Percentiles rank a stretch among this genome's conserved stretches.
Evolutionary conservation across 345 rosid genomes (phyloP).

Genomic region (Euphorbia tirucalli): DNA sequence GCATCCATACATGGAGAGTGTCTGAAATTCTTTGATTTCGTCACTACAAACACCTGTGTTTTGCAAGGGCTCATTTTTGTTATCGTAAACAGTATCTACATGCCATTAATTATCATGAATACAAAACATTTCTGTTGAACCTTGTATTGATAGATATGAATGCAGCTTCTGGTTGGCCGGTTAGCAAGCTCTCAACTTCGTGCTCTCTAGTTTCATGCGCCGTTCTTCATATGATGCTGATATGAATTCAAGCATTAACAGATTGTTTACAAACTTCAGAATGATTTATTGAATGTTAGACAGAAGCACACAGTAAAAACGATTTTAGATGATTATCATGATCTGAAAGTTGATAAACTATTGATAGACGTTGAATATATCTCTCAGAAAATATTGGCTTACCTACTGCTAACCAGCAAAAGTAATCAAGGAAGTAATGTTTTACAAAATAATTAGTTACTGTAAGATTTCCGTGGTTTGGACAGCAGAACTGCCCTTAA

Average conservation of each 20-base stretch:
- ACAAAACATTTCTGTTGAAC: background rate
- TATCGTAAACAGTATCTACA: background rate
- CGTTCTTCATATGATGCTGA: slow-evolving; percentile 88
- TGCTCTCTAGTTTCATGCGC: slow-evolving; percentile 39
- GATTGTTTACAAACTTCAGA: background rate
- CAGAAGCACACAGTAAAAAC: background rate
- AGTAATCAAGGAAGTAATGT: too few species aligned
- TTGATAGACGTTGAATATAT: background rate
- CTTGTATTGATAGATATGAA: background rate
- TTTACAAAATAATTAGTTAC: too few species aligned
- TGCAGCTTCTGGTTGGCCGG: background rate
- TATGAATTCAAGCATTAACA: slow-evolving; percentile 3
- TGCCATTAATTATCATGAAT: background rate
- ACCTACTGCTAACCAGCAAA: background rate
- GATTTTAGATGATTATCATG: background rate
- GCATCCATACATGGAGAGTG: too few species aligned
- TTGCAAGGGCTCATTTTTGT: background rate
- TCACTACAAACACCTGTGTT: too few species aligned
- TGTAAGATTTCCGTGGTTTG: too few species aligned
- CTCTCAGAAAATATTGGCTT: background rate
- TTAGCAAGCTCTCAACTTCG: slow-evolving; percentile 3
- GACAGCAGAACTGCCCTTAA: too few species aligned
- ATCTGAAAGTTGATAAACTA: background rate
- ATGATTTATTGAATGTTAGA: background rate
- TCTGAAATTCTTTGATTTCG: too few species aligned